A percentile compares a stretch with the other conserved stretches of the same genome.
phyloP scores from a whole-genome alignment of 2,329 filamentous ascomycete genomes.

The Diplocarpon rosae region DNA sequence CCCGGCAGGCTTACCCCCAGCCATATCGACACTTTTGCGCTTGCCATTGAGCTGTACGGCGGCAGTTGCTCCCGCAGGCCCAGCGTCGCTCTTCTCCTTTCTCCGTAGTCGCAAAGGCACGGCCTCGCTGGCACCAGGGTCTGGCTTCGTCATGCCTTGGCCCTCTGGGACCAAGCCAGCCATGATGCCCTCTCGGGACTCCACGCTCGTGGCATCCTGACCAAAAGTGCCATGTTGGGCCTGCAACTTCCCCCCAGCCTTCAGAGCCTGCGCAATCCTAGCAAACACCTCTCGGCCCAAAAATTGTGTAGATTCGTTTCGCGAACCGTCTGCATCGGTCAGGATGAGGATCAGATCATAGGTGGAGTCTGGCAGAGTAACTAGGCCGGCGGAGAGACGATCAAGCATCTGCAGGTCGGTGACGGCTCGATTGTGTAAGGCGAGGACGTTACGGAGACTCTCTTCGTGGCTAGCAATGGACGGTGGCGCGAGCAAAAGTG shows the following conservation, averaged over 20 bases:
- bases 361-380: constrained; percentile 60
- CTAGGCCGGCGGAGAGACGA: constrained; percentile 71
- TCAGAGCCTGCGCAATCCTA: constrained; percentile 59
- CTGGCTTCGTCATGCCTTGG: constrained; percentile 64
- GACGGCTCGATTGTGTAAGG: constrained; percentile 58
- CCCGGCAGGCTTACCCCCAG: constrained; percentile 34
- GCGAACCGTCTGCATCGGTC: constrained; percentile 60
- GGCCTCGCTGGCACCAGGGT: constrained; percentile 31
- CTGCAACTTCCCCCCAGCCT: constrained; percentile 53
- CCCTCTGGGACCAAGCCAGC: constrained; percentile 59
- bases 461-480: constrained; percentile 80
- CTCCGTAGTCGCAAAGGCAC: constrained; percentile 42
- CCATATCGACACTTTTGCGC: constrained; percentile 20
- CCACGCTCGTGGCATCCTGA: constrained; percentile 31
- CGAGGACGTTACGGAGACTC: constrained; percentile 59
- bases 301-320: constrained; percentile 49
- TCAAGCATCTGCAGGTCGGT: constrained; percentile 98
- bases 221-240: constrained; percentile 57
- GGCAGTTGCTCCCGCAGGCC: constrained; percentile 25
- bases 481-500: constrained; percentile 79
- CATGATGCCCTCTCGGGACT: constrained; percentile 70
- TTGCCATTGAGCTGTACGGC: constrained; percentile 24
- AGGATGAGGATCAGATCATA: constrained; percentile 83
- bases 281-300: constrained; percentile 58
- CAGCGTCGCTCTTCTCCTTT: constrained; percentile 43